A percentile compares a stretch with the other conserved stretches of the same genome.
Evolutionary conservation across 441 rosid genomes (phyloP).

Genomic region (Corymbia citriodora): DNA sequence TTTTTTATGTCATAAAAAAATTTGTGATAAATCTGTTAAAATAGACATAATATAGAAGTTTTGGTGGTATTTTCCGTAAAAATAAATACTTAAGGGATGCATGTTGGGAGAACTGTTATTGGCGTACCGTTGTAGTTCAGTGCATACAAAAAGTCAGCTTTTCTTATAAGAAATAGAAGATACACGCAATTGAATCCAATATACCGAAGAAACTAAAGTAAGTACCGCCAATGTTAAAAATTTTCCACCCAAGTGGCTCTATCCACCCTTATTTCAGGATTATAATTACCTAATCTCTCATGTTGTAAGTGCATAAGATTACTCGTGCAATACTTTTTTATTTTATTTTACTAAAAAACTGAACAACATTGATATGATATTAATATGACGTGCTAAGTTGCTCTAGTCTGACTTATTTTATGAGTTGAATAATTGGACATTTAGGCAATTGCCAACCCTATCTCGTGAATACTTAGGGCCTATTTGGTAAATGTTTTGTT

Average conservation of each 20-base stretch:
- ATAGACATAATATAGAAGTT: too few species aligned
- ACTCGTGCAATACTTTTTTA: not conserved
- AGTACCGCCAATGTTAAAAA: not conserved
- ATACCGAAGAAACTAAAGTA: not conserved
- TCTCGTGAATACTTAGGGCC: not conserved
- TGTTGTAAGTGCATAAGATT: not conserved
- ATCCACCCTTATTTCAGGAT: not conserved
- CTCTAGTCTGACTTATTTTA: not conserved
- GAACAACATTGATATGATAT: not conserved
- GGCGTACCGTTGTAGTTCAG: not conserved
- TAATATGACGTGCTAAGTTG: not conserved
- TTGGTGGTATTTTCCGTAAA: too few species aligned
- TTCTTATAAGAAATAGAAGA: not conserved
- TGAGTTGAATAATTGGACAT: not conserved
- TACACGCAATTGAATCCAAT: not conserved
- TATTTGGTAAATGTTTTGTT: fast-evolving
- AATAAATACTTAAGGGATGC: not conserved
- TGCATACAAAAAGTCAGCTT: not conserved
- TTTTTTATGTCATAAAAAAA: too few species aligned
- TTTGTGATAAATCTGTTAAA: too few species aligned
- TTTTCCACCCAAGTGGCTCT: not conserved
- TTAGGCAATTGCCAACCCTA: not conserved
- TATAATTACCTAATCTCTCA: not conserved
- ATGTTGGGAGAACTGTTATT: not conserved
- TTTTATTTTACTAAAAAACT: not conserved